Evolutionary conservation across 73 alveolate species (phyloP), one percentile per base, ranked within the genome.

Genomic region (Blepharisma japonicum): DNA sequence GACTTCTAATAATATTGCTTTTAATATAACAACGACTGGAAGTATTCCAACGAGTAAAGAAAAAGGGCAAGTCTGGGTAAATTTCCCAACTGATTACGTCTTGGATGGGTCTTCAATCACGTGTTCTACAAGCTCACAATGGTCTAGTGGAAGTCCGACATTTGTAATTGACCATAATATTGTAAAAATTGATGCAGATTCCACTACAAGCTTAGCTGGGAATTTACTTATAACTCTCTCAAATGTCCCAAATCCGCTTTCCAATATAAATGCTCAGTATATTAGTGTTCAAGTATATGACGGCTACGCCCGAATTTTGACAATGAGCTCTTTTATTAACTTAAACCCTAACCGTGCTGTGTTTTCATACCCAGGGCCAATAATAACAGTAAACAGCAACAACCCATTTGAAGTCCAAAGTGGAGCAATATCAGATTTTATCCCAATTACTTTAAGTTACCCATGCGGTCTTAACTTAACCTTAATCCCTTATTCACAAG

Each of bases 401-500:
- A 14, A 61, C 23, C 50, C 74, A 9, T 78, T 85, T 9, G 56
- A 77, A 27, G 88, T 81, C 2, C 85, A 81, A 68, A 55, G 89
- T 23, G 92, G 92, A 27, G 81, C 92, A n/a, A 8, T 80, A 51
- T 50, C 86, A 4, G 51, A 54, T 21, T 81, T 81, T 82, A 39
- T 85, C n/a, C 68, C 74, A 71, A 45, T 85, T 20, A n/a, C 55
- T 11, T 68, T 85, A 0, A 38, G 53, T 46, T 85, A 85, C 76
- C 92, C 92, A 6, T 85, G 92, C 46, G 89, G 89, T 45, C 67
- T 85, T 8, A 82, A 85, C 76, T 71, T 85, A 14, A 61, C 83
- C 25, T 77, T 85, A n/a, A 51, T 76, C 8, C 82, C 86, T 0
- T 6, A 23, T 78, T 7, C 76, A 9, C 45, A 68, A n/a, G 84